Conservation (phyloP, 2,329 filamentous ascomycete species). For the Dactylellina drechsleri region DNA sequence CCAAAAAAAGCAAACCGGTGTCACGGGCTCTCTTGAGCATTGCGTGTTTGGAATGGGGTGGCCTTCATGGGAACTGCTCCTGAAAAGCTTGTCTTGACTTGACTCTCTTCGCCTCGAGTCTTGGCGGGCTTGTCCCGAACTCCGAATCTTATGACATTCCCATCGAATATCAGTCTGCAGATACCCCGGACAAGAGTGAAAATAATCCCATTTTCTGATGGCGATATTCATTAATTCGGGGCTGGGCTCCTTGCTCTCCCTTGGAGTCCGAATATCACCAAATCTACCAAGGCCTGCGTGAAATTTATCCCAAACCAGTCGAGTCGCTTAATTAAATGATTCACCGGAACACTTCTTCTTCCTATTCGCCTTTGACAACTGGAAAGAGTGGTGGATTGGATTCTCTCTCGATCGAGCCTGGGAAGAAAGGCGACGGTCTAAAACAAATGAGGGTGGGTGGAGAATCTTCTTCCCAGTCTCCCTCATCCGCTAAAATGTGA, state of each 20-base stretch:
- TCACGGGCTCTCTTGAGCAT: slow-evolving; percentile 4
- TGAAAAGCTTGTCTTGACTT: slow-evolving; percentile 53
- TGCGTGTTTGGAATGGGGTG: slow-evolving; percentile 16
- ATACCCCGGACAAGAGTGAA: not conserved
- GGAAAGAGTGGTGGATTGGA: too few relatives aligned
- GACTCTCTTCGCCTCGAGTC: slow-evolving; percentile 47
- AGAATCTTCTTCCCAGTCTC: slow-evolving; percentile 16
- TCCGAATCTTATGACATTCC: slow-evolving; percentile 1
- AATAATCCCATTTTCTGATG: too few relatives aligned
- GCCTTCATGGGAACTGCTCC: slow-evolving; percentile 28
- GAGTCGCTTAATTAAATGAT: too few relatives aligned
- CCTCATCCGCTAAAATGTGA: slow-evolving; percentile 37
- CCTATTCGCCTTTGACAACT: too few relatives aligned
- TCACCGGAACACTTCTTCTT: too few relatives aligned
- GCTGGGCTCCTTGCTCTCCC: too few relatives aligned
- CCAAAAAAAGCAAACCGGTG: slow-evolving; percentile 34
- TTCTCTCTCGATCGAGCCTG: not conserved
- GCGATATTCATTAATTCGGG: too few relatives aligned
- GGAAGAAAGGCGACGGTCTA: slow-evolving; percentile 1
- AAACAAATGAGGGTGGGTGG: slow-evolving; percentile 31
- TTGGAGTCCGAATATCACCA: too few relatives aligned
- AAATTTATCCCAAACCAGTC: too few relatives aligned
- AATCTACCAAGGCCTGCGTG: too few relatives aligned
- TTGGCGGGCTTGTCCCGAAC: slow-evolving; percentile 51
- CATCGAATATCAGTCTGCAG: not conserved